Percentiles rank a stretch among this genome's conserved stretches.
These are phyloP conservation scores for Zea luxurians DNA, from an alignment of 176 grass and related monocot genomes.

Conservation along the genomic window DNA sequence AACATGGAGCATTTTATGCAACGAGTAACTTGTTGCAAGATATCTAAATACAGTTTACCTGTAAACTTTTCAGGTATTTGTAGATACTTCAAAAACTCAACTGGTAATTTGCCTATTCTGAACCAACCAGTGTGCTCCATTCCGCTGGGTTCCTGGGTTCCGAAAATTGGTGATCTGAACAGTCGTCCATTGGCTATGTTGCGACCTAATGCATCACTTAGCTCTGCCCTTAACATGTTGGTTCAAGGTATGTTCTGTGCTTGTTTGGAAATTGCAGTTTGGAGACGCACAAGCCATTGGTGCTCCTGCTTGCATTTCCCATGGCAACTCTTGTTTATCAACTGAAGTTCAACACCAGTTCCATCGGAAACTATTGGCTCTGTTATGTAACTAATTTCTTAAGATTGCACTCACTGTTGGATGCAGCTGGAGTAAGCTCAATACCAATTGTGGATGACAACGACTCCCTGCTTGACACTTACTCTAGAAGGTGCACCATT, in stretches of 20 bases:
- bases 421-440: slow-evolving; percentile 85
- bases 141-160: slow-evolving; percentile 92
- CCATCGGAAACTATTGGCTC: not conserved
- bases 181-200: slow-evolving; percentile 67
- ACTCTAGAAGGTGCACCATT: slow-evolving; percentile 82
- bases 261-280: not conserved
- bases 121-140: slow-evolving; percentile 77
- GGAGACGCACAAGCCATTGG: slow-evolving; percentile 21
- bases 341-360: slow-evolving; percentile 11
- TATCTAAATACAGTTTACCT: slow-evolving; percentile 2
- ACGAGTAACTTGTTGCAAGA: not conserved
- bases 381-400: slow-evolving; percentile 17
- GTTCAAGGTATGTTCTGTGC: slow-evolving; percentile 72
- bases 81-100: slow-evolving; percentile 91
- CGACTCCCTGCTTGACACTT: slow-evolving; percentile 84
- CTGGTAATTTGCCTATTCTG: slow-evolving; percentile 80
- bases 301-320: slow-evolving; percentile 24
- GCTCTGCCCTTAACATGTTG: slow-evolving; percentile 77
- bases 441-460: slow-evolving; percentile 97
- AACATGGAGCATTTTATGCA: not conserved
- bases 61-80: slow-evolving; percentile 70
- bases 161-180: slow-evolving; percentile 82
- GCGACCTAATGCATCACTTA: slow-evolving; percentile 67
- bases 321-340: not conserved
- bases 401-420: slow-evolving; percentile 25